Evolutionary conservation across 164 flowering plant genomes (phyloP).

Genomic region (Protea cynaroides): DNA sequence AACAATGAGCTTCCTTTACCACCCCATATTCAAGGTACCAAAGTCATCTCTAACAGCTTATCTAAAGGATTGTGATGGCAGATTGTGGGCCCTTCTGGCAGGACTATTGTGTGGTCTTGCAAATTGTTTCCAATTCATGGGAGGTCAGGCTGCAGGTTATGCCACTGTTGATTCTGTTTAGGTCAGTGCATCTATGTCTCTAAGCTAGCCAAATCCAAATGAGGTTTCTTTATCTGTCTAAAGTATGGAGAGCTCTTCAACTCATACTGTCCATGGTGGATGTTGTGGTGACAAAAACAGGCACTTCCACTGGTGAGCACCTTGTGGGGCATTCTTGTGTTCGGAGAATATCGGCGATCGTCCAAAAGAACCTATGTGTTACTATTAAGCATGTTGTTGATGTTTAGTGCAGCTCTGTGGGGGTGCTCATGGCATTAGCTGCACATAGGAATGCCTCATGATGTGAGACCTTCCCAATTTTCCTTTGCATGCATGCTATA

Average conservation of each 20-base stretch:
- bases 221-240: no score
- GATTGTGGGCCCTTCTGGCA: conserved; percentile 56
- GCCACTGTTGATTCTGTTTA: conserved; percentile 64
- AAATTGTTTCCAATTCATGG: conserved; percentile 59
- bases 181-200: conserved; percentile 22
- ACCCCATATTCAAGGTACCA: conserved; percentile 39
- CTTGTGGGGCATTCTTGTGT: conserved; percentile 58
- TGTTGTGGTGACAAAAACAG: conserved; percentile 20
- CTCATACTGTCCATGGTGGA: no score
- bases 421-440: conserved; percentile 55
- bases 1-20: conserved; percentile 46
- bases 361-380: conserved; percentile 50
- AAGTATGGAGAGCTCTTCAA: no score
- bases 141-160: conserved; percentile 61
- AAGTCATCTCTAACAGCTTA: conserved; percentile 46
- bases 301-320: conserved; percentile 81
- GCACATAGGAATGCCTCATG: conserved; percentile 37
- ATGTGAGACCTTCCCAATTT: neutral
- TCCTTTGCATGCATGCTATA: no score
- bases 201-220: no score
- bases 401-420: conserved; percentile 67
- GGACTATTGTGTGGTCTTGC: conserved; percentile 61
- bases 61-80: conserved; percentile 49
- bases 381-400: conserved; percentile 47
- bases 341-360: conserved; percentile 68